Evolutionary conservation across 495 filamentous ascomycete genomes (phyloP), one percentile per base, ranked within the genome.

Genomic region (Darksidea phi): DNA sequence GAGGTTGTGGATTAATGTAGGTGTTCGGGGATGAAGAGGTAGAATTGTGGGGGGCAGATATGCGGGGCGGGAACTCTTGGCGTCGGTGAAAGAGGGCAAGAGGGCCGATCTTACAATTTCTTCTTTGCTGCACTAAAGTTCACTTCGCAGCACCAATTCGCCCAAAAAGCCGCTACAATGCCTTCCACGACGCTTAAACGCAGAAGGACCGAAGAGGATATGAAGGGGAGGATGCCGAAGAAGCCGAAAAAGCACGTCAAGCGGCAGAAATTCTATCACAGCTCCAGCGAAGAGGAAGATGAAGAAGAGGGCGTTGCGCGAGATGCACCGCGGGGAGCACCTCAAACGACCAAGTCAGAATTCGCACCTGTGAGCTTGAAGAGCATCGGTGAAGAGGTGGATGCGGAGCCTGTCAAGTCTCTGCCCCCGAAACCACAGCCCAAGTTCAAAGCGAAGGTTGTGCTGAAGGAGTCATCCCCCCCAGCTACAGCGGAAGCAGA

Each of bases 221-320:
- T 66, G 56, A 64, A 65, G 3, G 55, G 57, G 20, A 64, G 60
- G 47, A 53, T 64, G 20, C 69, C 66, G 32, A 74, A 73, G 62
- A 69, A 68, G 2, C 74, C 76, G 37, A 89, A 88, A 74, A 90
- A 89, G 28, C 28, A 32, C 72, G 82, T 90, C 70, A 85, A 83
- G 67, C 85, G 88, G 75, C 81, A 87, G 64, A 74, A 70, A 45
- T 74, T 81, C 45, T 92, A 94, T 74, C 82, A 91, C 81, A 89
- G 87, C 78, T 84, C 83, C 68, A 89, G 86, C 56, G 78, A 81
- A 50, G 80, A 82, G 10, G 78, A 83, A 26, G 79, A 79, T 34
- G 49, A 32, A 18, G 70, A 72, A n/a, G 74, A 75, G 36, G 77
- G 79, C 13, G 67, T 6, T 43, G 41, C 79, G 20, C 66, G 70